phyloP scores from a whole-genome alignment of 305 asterid species.

The Ruellia speciosa region DNA sequence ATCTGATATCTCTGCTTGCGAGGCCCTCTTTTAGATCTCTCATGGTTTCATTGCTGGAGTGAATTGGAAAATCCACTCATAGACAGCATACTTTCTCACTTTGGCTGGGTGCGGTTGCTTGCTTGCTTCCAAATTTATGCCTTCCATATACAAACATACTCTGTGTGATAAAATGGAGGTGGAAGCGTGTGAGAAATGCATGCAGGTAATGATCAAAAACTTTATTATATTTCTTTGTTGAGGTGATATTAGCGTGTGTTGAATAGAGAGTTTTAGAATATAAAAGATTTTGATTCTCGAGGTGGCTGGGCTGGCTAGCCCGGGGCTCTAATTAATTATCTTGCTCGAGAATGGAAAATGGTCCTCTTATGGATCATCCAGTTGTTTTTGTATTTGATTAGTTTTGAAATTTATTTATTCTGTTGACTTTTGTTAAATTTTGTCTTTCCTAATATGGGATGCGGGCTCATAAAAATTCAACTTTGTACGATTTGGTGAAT shows the following conservation, averaged over 20 bases:
- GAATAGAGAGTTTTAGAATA: conserved; percentile 23
- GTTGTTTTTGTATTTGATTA: too few species aligned
- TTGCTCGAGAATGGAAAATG: conserved; percentile 24
- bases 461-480: too few species aligned
- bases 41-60: background rate
- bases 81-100: background rate
- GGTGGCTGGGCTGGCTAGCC: too few species aligned
- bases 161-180: conserved; percentile 8
- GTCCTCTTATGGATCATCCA: too few species aligned
- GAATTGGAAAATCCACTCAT: background rate
- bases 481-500: too few species aligned
- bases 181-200: conserved; percentile 18
- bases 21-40: conserved; percentile 39
- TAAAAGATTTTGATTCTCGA: conserved; percentile 36
- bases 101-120: conserved; percentile 11
- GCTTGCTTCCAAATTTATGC: too few species aligned
- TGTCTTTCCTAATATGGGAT: too few species aligned
- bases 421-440: too few species aligned
- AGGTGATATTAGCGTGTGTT: conserved; percentile 32
- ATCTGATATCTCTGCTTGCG: conserved; percentile 50
- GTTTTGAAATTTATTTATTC: too few species aligned
- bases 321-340: too few species aligned
- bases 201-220: conserved; percentile 17
- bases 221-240: conserved; percentile 24
- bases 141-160: background rate